phyloP scores from a whole-genome alignment of 768 basidiomycete genomes.

The Calocybe indica region DNA sequence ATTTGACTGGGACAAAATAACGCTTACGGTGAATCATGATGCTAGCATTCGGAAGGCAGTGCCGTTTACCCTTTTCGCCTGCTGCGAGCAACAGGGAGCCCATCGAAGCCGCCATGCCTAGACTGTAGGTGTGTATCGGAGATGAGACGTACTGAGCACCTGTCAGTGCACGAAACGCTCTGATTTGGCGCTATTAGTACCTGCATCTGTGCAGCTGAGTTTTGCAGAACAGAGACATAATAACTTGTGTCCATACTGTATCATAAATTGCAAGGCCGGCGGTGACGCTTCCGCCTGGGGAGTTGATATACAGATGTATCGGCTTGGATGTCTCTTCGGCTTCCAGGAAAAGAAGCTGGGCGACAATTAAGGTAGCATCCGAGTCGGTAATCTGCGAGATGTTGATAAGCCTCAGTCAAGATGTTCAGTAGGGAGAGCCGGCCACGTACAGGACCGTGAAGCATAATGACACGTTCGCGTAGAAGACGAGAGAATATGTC shows the following conservation, averaged over 20 bases:
- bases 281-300: conserved; percentile 93
- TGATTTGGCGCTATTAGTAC: conserved; percentile 26
- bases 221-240: not conserved
- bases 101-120: conserved; percentile 96
- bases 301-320: conserved; percentile 96
- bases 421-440: not conserved
- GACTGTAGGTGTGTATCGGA: conserved; percentile 94
- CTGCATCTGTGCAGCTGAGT: conserved; percentile 54
- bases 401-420: conserved; percentile 5
- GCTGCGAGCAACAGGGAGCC: conserved; percentile 89
- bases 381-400: conserved; percentile 72
- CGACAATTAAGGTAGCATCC: conserved; percentile 84
- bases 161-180: conserved; percentile 14
- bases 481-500: conserved; percentile 95
- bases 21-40: conserved; percentile 96
- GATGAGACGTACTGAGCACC: conserved; percentile 75
- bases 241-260: conserved; percentile 52
- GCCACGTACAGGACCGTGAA: conserved; percentile 78
- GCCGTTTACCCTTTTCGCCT: conserved; percentile 86
- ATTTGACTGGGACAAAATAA: conserved; percentile 4
- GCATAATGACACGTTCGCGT: conserved; percentile 91
- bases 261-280: conserved; percentile 97
- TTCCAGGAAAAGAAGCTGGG: conserved; percentile 92
- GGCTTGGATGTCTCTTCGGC: conserved; percentile 93
- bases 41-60: conserved; percentile 87